Base-by-base conservation (phyloP, 768 basidiomycete species). In the Termitomyces sp. region DNA sequence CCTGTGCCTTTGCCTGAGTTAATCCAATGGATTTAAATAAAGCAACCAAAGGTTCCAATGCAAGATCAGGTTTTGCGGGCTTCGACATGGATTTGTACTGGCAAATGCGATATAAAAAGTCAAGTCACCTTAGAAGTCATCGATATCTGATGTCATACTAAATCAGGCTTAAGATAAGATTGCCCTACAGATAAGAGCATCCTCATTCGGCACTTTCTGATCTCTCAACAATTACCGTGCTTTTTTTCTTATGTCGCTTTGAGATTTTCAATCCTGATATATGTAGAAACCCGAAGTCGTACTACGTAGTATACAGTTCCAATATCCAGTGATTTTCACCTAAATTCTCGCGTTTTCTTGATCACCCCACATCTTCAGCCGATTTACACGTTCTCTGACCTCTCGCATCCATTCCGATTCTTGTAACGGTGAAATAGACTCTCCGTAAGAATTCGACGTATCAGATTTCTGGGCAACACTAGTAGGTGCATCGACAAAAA, bases 21-120 rank as follows among this genome's bases (percentile, higher is more conserved):
- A 97, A 75, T 23, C 91, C 91, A 53, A 94, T 86, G 35, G 85
- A 80, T 66, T 85, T 81, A 76, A 95, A 94, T 35, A 88, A 75
- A 18, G 69, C 35, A 16, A 79, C 65, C 23, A 77, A 60, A 9
- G 69, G 62, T 50, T 76, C 68, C 40, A 58, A 29, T 15, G 58
- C 54, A 42, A 65, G 56, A 53, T 71, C 67, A 12, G 62, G 43
- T 38, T 64, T 68, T 15, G 57, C 38, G 29, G 69, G 18, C 50
- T 69, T 70, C 20, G 69, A 68, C 69, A 70, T 72, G 11, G 27
- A 42, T 32, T 33, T 18, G 11, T 6, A 10, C 13, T 49, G 12
- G 15, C n/a, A n/a, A n/a, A n/a, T n/a, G n/a, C n/a, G n/a, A n/a
- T n/a, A n/a, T 7, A 22, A 29, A 13, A 41, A 23, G 31, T 25